Percentiles rank a stretch among this genome's conserved stretches.
Conservation (phyloP, 176 grass and related monocot species). For the Otatea glauca region DNA sequence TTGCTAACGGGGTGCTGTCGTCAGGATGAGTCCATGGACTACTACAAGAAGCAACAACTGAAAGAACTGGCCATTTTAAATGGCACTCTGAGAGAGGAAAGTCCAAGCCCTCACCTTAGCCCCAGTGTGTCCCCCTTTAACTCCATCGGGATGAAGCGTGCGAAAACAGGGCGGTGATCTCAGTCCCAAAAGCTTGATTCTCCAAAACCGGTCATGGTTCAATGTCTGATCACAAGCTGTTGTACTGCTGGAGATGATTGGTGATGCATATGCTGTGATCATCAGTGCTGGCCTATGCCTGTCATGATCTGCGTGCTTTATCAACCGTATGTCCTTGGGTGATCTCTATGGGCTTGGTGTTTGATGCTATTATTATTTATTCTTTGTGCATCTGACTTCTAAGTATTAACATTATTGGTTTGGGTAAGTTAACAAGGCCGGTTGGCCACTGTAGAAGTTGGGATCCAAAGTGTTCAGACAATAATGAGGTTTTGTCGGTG, state of each 20-base stretch:
- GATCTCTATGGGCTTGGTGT: slow-evolving; percentile 57
- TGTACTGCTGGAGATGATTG: slow-evolving; percentile 59
- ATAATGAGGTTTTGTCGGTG: slow-evolving; percentile 56
- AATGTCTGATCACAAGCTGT: slow-evolving; percentile 45
- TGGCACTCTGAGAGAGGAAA: slow-evolving; percentile 91
- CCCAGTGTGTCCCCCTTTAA: slow-evolving; percentile 92
- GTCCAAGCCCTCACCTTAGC: slow-evolving; percentile 80
- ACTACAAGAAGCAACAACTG: slow-evolving; percentile 95
- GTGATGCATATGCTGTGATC: slow-evolving; percentile 59
- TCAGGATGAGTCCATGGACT: slow-evolving; percentile 98
- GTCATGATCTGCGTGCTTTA: slow-evolving; percentile 55
- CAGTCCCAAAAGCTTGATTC: not conserved
- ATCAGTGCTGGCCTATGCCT: slow-evolving; percentile 57
- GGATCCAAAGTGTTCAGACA: slow-evolving; percentile 39
- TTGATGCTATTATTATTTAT: slow-evolving; percentile 70
- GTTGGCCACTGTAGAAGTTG: slow-evolving; percentile 53
- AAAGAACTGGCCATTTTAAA: slow-evolving; percentile 94
- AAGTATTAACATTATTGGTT: slow-evolving; percentile 74
- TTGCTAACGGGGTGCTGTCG: slow-evolving; percentile 23
- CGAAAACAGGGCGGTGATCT: slow-evolving; percentile 86
- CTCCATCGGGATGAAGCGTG: slow-evolving; percentile 84
- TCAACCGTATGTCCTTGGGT: slow-evolving; percentile 44
- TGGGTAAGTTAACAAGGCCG: slow-evolving; percentile 76
- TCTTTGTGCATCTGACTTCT: slow-evolving; percentile 66
- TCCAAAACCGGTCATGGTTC: slow-evolving; percentile 9